Base-by-base conservation (phyloP, 257 asterid species). In the Scutellaria galericulata region DNA sequence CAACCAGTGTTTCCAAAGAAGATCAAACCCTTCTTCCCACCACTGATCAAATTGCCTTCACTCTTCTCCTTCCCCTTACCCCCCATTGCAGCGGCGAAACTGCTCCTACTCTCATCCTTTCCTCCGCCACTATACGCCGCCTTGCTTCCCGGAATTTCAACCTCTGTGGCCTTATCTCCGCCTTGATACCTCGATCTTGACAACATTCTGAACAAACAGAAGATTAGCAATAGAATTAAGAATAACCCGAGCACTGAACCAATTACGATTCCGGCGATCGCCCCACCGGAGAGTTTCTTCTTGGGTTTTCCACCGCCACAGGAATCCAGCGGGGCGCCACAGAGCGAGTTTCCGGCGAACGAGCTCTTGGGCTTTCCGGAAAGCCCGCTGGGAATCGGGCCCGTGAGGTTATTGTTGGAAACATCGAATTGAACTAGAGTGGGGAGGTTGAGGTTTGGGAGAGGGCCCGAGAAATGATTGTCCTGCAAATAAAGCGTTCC, bases 251-350 rank as follows among this genome's bases (percentile, higher is more conserved):
- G 13, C 3, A 86, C 77, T 44, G 83, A 79, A 9, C 92, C 95
- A 39, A 88, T 77, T 56, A 90, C 78, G 13, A 91, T 91, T 14
- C 98, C 97, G 47, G 93, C 95, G 46, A 94, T 87, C 11, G 90
- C 93, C 10, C 92, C 93, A 24, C 86, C 89, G 22, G 99, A 88
- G 11, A 91, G 82, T 12, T 78, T 81, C 66, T 76, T 76, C 58
- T 70, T 83, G 48, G 71, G 71, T 18, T 53, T 73, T 6, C 52
- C 79, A 24, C 10, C 75, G 14, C 75, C 83, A 76, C 97, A 94
- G 7, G 83, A 76, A 56, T 80, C 80, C 56, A 90, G 77, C 1
- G 98, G 98, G 22, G 66, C 76, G 9, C 95, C 98, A 60, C 97
- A 93, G 39, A 93, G 93, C 6, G 84, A 73, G 75, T 83, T 93